Base-by-base conservation (phyloP, 257 asterid genomes). In the Striga asiatica region DNA sequence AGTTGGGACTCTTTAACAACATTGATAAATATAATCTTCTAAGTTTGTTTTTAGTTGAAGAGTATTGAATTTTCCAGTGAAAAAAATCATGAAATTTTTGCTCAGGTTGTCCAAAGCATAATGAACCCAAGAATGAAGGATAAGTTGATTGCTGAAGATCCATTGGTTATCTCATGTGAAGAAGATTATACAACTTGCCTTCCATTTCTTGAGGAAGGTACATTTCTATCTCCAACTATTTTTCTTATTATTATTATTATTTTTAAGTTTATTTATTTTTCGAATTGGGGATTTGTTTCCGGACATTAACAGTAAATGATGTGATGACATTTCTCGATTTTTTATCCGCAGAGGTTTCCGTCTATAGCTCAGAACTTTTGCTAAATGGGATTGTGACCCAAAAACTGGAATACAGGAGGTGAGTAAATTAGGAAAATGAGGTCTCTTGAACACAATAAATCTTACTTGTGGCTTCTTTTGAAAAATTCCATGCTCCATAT, bases 291-390 rank as follows among this genome's bases (percentile, higher is more conserved):
- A 55, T 65, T 47, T 34, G 5, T 62, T 66, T 45, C 64, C 48
- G 43, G 55, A 41, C 34, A n/a, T 57, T 24, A n/a, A 46, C 50
- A 58, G 22, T 66, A 60, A n/a, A 54, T n/a, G 38, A 20, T n/a
- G 24, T 55, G 49, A 17, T 6, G 11, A 3, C 6, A 47, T 9
- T 57, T 65, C 41, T 17, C 66, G 65, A 24, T 56, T 27, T 29
- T 29, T 29, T 29, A 51, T 9, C 64, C 72, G 65, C 83, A 87
- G 96, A 93, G 67, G 78, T 71, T 74, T 66, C 63, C 21, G 53
- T 87, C 16, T 81, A 83, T 60, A 70, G 74, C 70, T 76, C 91
- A 1, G 93, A 84, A 78, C 95, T 84, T 66, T 72, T 88, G 79
- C 79, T 84, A 49, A 78, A 76, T 38, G 95, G 95, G 23, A 84